phyloP scores from a whole-genome alignment of 768 basidiomycete genomes.

The Lentinula boryana region DNA sequence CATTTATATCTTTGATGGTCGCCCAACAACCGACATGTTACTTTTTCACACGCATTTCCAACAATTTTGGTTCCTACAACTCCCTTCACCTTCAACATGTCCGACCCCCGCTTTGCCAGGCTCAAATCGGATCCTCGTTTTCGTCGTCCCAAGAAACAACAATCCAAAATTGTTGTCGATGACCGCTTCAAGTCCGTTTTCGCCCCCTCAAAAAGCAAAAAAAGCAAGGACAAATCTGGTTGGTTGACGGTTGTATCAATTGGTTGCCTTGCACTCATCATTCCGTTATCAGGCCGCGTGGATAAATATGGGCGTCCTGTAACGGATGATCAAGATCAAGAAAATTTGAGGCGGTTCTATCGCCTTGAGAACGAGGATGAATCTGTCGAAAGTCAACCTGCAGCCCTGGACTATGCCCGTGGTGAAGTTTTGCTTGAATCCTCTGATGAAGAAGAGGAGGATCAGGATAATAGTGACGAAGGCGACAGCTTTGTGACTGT shows the following conservation, averaged over 20 bases:
- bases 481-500: conserved; percentile 47
- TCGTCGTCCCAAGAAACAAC: conserved; percentile 72
- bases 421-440: conserved; percentile 86
- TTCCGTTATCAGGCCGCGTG: conserved; percentile 44
- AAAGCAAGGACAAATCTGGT: conserved; percentile 22
- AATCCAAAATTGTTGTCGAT: conserved; percentile 83
- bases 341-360: conserved; percentile 78
- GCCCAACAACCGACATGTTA: neutral
- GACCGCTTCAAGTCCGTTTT: conserved; percentile 87
- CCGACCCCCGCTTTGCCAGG: conserved; percentile 84
- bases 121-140: conserved; percentile 92
- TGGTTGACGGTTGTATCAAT: conserved; percentile 9
- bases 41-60: neutral
- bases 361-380: conserved; percentile 50
- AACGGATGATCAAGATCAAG: conserved; percentile 62
- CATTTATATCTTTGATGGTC: neutral
- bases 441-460: conserved; percentile 75
- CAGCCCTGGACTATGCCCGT: conserved; percentile 76
- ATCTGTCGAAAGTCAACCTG: conserved; percentile 23
- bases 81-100: conserved; percentile 32
- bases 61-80: neutral
- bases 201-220: conserved; percentile 34
- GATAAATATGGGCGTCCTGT: conserved; percentile 88
- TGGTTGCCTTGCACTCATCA: conserved; percentile 6
- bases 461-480: conserved; percentile 20